Base-by-base conservation (phyloP, 495 filamentous ascomycete genomes). In the Jackrogersella multiformis region DNA sequence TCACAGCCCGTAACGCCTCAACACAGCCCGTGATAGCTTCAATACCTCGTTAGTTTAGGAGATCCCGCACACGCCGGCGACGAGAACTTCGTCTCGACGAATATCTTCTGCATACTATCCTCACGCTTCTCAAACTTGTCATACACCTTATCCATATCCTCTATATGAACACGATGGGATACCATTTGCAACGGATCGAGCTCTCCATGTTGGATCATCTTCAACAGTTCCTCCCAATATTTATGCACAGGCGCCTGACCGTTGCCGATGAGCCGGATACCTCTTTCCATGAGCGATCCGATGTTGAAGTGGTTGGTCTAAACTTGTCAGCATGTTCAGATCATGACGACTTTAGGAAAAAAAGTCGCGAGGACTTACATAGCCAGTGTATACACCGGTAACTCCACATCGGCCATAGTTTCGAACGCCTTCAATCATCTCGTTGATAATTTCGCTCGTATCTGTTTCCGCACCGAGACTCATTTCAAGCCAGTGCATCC, bases 271-370 rank as follows among this genome's bases (percentile, higher is more conserved):
- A 96, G 82, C 0, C 87, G 86, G 65, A 96, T 88, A 24, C 93
- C 92, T 45, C 89, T 88, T 76, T 96, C 87, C 93, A 97, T 97
- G 16, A 97, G 70, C 0, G 91, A 84, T 26, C 93, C 91, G 69
- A 96, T 88, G 69, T 92, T 91, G 83, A 94, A 92, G 66, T 93
- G 89, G 75, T 84, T 94, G 4, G 89, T 90, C 87, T 90, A 54
- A 0, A 18, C 1, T n/a, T 18, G 39, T 71, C 53, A 71, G 71
- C 26, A 9, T 21, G 21, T 6, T 24, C 30, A 30, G 15, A 26
- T 24, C 26, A 30, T 7, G 26, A 30, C 26, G 7, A 7, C 4
- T 30, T 7, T 30, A 46, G 34, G 24, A 26, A 32, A 0, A n/a
- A 5, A 23, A n/a, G n/a, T 30, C 1, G 7, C 2, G 21, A 1